phyloP scores from a whole-genome alignment of 345 rosid species.

The Eucalyptus curtisii region DNA sequence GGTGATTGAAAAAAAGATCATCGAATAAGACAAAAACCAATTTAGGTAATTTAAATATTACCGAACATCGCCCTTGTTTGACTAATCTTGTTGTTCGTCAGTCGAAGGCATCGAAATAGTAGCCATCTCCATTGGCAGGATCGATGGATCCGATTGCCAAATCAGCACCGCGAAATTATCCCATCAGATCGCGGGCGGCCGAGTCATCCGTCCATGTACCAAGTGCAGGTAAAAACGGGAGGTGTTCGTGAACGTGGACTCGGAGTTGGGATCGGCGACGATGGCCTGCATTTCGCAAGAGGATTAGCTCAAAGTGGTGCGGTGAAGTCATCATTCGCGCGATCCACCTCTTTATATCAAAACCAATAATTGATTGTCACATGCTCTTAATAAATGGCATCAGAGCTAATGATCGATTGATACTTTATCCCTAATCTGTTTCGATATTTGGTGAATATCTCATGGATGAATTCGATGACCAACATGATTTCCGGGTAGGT shows the following conservation, averaged over 20 bases:
- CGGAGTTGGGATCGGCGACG: neutral
- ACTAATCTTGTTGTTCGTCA: neutral
- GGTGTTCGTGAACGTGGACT: neutral
- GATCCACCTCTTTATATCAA: neutral
- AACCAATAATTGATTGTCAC: no score
- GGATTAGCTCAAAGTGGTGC: neutral
- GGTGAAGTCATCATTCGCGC: neutral
- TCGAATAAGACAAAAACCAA: neutral
- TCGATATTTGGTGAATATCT: no score
- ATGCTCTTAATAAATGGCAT: no score
- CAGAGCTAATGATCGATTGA: no score
- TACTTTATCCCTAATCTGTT: no score
- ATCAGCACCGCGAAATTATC: neutral
- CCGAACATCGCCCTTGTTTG: neutral
- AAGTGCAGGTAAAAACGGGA: neutral
- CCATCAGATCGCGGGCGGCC: neutral
- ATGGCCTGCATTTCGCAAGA: neutral
- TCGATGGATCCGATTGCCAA: neutral
- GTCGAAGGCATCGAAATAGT: neutral
- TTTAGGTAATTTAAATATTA: neutral
- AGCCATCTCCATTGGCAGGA: neutral
- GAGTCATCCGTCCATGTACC: neutral
- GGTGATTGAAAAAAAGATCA: neutral
- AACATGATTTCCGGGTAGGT: accelerated
- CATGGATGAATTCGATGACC: no score